Base-by-base conservation (phyloP, 805 yeast genomes). In the Yarrowia osloensis region DNA sequence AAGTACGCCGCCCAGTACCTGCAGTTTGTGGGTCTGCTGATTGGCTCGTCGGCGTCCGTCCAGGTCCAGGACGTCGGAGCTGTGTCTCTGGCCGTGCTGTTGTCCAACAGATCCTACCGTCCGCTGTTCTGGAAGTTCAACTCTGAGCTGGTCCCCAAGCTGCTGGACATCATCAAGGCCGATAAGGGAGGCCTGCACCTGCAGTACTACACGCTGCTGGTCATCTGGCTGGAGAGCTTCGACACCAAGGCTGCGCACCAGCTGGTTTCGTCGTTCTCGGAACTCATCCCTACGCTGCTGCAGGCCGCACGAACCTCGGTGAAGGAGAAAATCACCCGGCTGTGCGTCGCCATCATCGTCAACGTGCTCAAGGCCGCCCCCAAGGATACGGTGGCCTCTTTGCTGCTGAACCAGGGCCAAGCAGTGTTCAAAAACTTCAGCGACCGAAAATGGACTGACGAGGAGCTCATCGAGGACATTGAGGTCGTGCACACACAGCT, bases 381-480 rank as follows among this genome's bases (percentile, higher is more conserved):
- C 7, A 70, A 72, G 65, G 71, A 73, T 35, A 74, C 90, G 69
- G 88, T 93, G 72, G 84, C 88, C 65, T 81, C 91, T 50, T 76
- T 89, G 39, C 81, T 91, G 70, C 84, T 90, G 69, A 90, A 89
- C 68, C 89, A 89, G 72, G 95, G 96, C 2, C 81, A 90, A 68
- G 84, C 87, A 65, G 83, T 86, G 9, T 80, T 91, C 68, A 85
- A 84, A 72, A 85, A 87, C 68, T 83, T 95, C 72, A 84, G 86
- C 71, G 94, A 90, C 69, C 83, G 98, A 73, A 95, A 95, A 78
- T 93, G 97, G 88, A 89, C 96, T 6, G 99, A 95, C 76, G 95
- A 91, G 70, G 99, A 95, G 76, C 84, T 95, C 72, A 85, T 89
- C 55, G 81, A 80, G 21, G 98, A 92, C 76, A 84, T 95, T 71